Evolutionary conservation across 768 basidiomycete species (phyloP), one percentile per base, ranked within the genome.

Genomic region (Termitomyces heimii): DNA sequence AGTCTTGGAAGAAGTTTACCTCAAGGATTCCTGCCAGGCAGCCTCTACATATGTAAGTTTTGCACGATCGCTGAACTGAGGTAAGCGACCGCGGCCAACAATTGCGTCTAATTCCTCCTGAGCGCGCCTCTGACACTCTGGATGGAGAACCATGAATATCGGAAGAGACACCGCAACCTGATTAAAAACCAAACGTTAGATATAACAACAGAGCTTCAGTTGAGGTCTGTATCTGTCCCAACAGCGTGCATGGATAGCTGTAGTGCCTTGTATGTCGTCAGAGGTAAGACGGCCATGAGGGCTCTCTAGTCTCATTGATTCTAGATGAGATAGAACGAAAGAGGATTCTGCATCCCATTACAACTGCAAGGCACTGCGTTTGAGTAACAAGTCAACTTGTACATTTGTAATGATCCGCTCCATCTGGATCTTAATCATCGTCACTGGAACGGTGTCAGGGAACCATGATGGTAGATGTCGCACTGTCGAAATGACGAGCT

Each of bases 121-220:
- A 10, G 60, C 62, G 26, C 52, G 56, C 10, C 14, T 35, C 49
- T 67, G 66, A 18, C 28, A 54, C 3, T 60, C 54, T 18, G 66
- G 64, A 48, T 67, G 31, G 20, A 62, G 58, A 24, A 59, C 54
- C 61, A 67, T 63, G 31, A 65, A 60, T 20, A 50, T 59, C 1
- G 34, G 43, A 18, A 62, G 39, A 22, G 52, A 53, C 29, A 43
- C 28, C 4, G 48, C 22, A 29, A 31, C 39, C 55, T 56, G 32
- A 34, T 32, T 14, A 4, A 13, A 49, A 34, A 14, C 32, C 20
- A 8, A 3, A 49, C 22, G 20, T 34, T 9, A 50, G 49, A 37
- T 26, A 50, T 12, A 16, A 20, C 2, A 14, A 5, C 1, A 34
- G 34, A 5, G 16, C 2, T n/a, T n/a, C n/a, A n/a, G n/a, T n/a